A percentile compares a stretch with the other conserved stretches of the same genome.
Evolutionary conservation across 2,329 filamentous ascomycete species (phyloP).

Genomic region (Zymoseptoria ardabiliae): DNA sequence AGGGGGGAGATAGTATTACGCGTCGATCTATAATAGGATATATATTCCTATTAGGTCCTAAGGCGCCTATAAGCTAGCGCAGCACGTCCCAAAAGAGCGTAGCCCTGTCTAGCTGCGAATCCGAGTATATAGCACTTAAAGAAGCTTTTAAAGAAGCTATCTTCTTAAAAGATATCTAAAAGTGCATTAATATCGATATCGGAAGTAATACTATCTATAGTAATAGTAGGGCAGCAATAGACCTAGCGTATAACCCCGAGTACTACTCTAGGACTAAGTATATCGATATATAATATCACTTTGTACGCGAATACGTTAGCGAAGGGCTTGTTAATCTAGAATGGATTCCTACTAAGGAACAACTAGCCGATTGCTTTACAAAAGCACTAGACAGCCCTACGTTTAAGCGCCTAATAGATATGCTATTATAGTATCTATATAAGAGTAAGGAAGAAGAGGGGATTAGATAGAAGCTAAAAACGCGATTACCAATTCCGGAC

Average conservation of each 20-base stretch:
- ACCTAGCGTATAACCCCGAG: constrained; percentile 4
- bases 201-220: constrained; percentile 1
- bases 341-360: constrained; percentile 5
- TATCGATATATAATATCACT: constrained; percentile 9
- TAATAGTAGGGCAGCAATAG: constrained; percentile 1
- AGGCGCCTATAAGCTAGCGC: constrained; percentile 1
- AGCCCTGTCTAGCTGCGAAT: constrained; percentile 5
- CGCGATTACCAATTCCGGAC: not conserved
- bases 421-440: constrained; percentile 1
- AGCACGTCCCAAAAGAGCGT: not conserved
- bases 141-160: constrained; percentile 3
- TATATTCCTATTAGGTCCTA: constrained; percentile 1
- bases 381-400: not conserved
- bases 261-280: constrained; percentile 4
- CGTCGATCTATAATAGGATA: not conserved
- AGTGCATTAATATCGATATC: constrained; percentile 1
- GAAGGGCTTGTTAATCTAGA: constrained; percentile 1
- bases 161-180: constrained; percentile 8
- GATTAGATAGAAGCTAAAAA: not conserved
- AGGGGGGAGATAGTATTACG: constrained; percentile 4
- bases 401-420: not conserved
- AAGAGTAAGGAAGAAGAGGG: not conserved
- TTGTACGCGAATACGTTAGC: not conserved
- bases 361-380: constrained; percentile 5
- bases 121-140: constrained; percentile 7